Percentiles rank a stretch among this genome's conserved stretches.
phyloP scores from a whole-genome alignment of 495 filamentous ascomycete species.

The Entonaema liquescens region DNA sequence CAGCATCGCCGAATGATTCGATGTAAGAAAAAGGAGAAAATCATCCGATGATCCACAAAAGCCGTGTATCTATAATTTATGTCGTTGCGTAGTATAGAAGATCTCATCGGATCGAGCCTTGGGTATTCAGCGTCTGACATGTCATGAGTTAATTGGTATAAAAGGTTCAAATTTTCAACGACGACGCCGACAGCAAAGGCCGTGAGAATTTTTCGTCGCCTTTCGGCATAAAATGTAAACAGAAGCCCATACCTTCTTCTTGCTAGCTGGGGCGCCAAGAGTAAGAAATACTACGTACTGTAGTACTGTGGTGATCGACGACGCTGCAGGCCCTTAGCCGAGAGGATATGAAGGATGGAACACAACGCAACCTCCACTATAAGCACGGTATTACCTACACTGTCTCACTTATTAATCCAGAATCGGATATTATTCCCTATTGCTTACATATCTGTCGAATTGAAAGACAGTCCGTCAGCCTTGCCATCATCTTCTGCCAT shows the following conservation, averaged over 20 bases:
- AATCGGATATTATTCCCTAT: conserved; percentile 3
- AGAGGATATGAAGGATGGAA: conserved; percentile 11
- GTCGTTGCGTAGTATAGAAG: background rate
- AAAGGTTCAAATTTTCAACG: background rate
- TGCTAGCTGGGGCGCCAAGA: background rate
- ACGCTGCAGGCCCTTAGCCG: conserved; percentile 7
- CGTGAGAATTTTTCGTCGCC: background rate
- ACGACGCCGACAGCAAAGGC: background rate
- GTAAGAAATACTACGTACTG: background rate
- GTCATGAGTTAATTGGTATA: background rate
- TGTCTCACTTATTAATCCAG: conserved; percentile 8
- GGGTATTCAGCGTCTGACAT: background rate
- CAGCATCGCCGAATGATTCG: conserved; percentile 11
- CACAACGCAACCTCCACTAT: background rate
- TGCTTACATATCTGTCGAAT: conserved; percentile 6
- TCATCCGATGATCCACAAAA: conserved; percentile 20
- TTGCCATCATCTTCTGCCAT: conserved; percentile 1
- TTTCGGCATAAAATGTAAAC: background rate
- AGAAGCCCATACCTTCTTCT: background rate
- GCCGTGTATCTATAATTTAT: background rate
- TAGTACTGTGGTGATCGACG: background rate
- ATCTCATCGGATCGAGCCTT: background rate
- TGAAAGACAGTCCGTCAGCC: conserved; percentile 11
- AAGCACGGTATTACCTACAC: conserved; percentile 9
- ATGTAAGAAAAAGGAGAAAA: background rate